A percentile compares a stretch with the other conserved stretches of the same genome.
phyloP scores from a whole-genome alignment of 805 yeast species.

The Candida sonorensis region DNA sequence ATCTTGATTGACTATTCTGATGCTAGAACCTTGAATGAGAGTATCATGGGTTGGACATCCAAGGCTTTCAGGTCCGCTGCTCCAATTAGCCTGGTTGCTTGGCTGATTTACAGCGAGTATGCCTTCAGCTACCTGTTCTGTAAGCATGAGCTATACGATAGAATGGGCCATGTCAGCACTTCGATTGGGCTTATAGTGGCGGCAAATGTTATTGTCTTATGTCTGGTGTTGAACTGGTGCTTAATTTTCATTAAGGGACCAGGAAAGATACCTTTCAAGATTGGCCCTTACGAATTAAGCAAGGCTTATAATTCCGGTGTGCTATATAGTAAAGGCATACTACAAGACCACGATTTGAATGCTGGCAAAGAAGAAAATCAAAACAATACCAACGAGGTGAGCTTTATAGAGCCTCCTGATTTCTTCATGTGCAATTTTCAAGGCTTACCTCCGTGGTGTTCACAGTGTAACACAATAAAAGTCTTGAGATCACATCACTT shows the following conservation, averaged over 20 bases:
- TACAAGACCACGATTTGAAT: constrained; percentile 4
- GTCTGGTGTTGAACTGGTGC: constrained; percentile 36
- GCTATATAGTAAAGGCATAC: constrained; percentile 1
- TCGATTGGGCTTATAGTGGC: constrained; percentile 29
- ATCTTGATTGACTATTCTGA: too few species aligned
- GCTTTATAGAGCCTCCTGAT: constrained; percentile 42
- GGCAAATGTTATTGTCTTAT: constrained; percentile 20
- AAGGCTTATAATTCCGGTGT: constrained; percentile 19
- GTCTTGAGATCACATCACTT: constrained; percentile 69
- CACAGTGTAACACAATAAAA: constrained; percentile 58
- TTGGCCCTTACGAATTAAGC: constrained; percentile 30
- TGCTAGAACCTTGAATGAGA: too few species aligned
- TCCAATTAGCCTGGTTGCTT: constrained; percentile 12
- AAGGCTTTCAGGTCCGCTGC: too few species aligned
- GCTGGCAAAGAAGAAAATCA: constrained; percentile 2
- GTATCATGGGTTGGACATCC: too few species aligned
- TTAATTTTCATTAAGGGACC: constrained; percentile 48
- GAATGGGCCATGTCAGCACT: constrained; percentile 30
- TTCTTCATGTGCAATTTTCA: constrained; percentile 60
- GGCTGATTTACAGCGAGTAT: constrained; percentile 23
- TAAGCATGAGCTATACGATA: constrained; percentile 29
- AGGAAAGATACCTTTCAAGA: constrained; percentile 35
- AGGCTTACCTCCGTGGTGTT: constrained; percentile 77
- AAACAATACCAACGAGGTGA: too few species aligned
- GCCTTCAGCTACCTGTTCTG: constrained; percentile 24